phyloP scores from a whole-genome alignment of 2,329 filamentous ascomycete species.

The Trematosphaeria pertusa region DNA sequence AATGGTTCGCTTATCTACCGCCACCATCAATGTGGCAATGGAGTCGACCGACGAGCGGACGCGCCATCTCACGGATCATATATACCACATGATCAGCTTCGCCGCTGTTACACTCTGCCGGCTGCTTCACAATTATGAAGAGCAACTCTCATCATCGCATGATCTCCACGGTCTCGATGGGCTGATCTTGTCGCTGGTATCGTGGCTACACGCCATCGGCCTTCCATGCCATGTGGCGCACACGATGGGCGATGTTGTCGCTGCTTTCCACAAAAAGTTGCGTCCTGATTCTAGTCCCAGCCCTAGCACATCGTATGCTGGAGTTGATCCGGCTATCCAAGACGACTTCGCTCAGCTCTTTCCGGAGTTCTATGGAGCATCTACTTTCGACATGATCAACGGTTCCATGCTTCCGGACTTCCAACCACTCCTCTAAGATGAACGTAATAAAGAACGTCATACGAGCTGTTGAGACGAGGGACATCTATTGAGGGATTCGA shows the following conservation, averaged over 20 bases:
- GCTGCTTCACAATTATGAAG: constrained; percentile 48
- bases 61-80: constrained; percentile 55
- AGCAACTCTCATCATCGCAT: constrained; percentile 38
- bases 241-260: constrained; percentile 50
- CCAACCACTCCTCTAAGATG: constrained; percentile 14
- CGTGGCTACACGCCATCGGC: constrained; percentile 52
- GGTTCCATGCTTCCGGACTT: constrained; percentile 26
- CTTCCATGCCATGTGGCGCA: constrained; percentile 52
- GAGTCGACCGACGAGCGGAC: constrained; percentile 54
- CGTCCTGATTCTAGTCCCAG: constrained; percentile 33
- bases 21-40: constrained; percentile 52
- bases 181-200: constrained; percentile 43
- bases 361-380: constrained; percentile 27
- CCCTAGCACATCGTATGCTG: constrained; percentile 21
- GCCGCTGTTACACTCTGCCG: constrained; percentile 50
- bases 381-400: constrained; percentile 13
- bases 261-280: constrained; percentile 45
- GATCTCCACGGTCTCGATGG: constrained; percentile 45
- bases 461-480: no score
- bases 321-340: constrained; percentile 24
- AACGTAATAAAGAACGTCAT: no score
- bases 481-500: no score
- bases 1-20: constrained; percentile 51
- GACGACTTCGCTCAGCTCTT: constrained; percentile 28
- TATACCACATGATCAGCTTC: constrained; percentile 58